phyloP scores from a whole-genome alignment of 2,329 filamentous ascomycete genomes.

The Escovopsis weberi region DNA sequence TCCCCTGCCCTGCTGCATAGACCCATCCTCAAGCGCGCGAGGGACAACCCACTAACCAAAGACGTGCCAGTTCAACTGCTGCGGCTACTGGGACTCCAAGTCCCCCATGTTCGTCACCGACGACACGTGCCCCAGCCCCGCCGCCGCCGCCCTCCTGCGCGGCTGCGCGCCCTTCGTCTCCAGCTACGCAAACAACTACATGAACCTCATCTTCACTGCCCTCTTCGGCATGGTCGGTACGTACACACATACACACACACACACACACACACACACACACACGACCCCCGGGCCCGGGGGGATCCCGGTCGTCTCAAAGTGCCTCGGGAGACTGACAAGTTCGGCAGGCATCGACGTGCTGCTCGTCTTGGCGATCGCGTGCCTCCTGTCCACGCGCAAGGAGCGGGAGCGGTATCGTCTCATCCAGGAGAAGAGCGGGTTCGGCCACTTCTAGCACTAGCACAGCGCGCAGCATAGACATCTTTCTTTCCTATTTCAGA shows the following conservation, averaged over 20 bases:
- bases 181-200: conserved; percentile 52
- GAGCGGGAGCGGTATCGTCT: conserved; percentile 65
- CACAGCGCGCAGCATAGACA: neutral
- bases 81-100: conserved; percentile 62
- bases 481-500: no score
- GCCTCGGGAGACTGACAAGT: neutral
- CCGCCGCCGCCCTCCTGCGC: conserved; percentile 52
- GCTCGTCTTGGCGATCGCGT: conserved; percentile 56
- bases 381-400: conserved; percentile 66
- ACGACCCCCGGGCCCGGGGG: neutral
- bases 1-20: no score
- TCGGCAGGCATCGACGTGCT: conserved; percentile 44
- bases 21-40: no score
- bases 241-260: conserved; percentile 7
- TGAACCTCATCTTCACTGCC: conserved; percentile 66
- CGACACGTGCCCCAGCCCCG: conserved; percentile 50
- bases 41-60: neutral
- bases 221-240: conserved; percentile 64
- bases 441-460: conserved; percentile 33
- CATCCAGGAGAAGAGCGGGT: conserved; percentile 66
- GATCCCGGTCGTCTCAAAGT: neutral
- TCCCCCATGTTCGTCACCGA: conserved; percentile 60
- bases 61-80: conserved; percentile 57
- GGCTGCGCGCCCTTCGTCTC: conserved; percentile 57
- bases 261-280: no score